phyloP scores from a whole-genome alignment of 2,329 filamentous ascomycete species.

The Hawksworthiomyces lignivorus region DNA sequence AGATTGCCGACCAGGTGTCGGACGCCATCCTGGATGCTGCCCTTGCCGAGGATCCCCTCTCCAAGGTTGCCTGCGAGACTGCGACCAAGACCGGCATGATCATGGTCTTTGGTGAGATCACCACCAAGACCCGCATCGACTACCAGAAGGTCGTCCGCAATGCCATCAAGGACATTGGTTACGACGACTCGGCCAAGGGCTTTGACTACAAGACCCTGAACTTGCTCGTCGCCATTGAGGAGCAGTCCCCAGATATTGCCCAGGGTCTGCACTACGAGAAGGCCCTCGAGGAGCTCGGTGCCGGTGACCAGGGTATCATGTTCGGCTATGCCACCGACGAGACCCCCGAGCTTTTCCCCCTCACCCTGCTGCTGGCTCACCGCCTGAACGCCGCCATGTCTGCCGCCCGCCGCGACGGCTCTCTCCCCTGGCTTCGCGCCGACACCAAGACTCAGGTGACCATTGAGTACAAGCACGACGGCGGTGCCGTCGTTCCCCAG shows the following conservation, averaged over 20 bases:
- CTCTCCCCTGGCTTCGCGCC: constrained; percentile 87
- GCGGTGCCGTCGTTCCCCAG: constrained; percentile 83
- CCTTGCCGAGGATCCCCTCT: constrained; percentile 86
- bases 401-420: constrained; percentile 76
- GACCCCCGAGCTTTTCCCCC: constrained; percentile 91
- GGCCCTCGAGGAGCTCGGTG: constrained; percentile 94
- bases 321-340: constrained; percentile 99
- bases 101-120: constrained; percentile 98
- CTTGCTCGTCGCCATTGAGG: constrained; percentile 96
- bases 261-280: constrained; percentile 98
- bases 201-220: constrained; percentile 99
- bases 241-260: constrained; percentile 97
- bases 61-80: constrained; percentile 98
- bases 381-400: constrained; percentile 96
- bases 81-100: constrained; percentile 99
- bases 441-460: constrained; percentile 99
- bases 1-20: constrained; percentile 97
- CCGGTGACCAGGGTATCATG: constrained; percentile 99
- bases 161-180: constrained; percentile 97
- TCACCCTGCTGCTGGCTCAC: constrained; percentile 91
- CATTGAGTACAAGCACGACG: constrained; percentile 95
- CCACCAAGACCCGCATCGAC: constrained; percentile 89
- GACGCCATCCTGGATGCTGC: constrained; percentile 99
- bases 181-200: constrained; percentile 93
- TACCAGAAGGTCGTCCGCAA: constrained; percentile 96